Conservation (phyloP, 2,329 filamentous ascomycete genomes). For the Microdochium paspali region DNA sequence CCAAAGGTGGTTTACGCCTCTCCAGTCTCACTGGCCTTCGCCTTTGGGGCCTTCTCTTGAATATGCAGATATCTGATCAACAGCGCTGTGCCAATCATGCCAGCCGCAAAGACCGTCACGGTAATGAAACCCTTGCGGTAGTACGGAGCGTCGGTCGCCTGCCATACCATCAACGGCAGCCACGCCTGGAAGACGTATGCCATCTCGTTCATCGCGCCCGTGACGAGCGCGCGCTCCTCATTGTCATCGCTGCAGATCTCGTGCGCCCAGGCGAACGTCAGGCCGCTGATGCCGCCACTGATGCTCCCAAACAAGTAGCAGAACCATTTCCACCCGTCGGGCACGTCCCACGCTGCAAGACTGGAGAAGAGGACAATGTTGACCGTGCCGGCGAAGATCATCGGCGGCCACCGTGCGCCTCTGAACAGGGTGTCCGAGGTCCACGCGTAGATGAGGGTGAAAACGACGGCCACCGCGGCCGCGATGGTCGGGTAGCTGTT, state of each 20-base stretch:
- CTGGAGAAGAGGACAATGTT: constrained; percentile 30
- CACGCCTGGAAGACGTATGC: constrained; percentile 62
- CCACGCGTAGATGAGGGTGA: constrained; percentile 57
- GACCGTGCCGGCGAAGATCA: constrained; percentile 42
- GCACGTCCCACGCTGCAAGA: constrained; percentile 33
- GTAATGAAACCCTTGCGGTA: constrained; percentile 55
- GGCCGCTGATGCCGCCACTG: constrained; percentile 34
- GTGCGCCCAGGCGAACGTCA: constrained; percentile 38
- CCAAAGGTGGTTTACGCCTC: not conserved
- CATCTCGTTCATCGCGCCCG: constrained; percentile 59
- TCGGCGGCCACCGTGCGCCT: constrained; percentile 54
- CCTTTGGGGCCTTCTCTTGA: constrained; percentile 21
- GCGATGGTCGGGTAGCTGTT: constrained; percentile 51
- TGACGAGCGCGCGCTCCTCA: constrained; percentile 58
- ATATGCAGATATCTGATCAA: constrained; percentile 34
- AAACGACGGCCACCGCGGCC: constrained; percentile 42
- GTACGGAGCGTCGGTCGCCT: constrained; percentile 49
- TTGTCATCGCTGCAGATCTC: constrained; percentile 42
- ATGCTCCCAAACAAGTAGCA: constrained; percentile 49
- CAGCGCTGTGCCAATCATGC: constrained; percentile 40
- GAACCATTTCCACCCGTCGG: constrained; percentile 50
- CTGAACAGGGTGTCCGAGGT: constrained; percentile 50
- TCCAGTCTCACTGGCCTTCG: not conserved
- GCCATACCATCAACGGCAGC: constrained; percentile 58
- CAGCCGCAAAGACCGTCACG: constrained; percentile 34